These are phyloP conservation scores for Termitomyces sp. DNA, from an alignment of 768 basidiomycete species.

Conservation along the genomic window DNA sequence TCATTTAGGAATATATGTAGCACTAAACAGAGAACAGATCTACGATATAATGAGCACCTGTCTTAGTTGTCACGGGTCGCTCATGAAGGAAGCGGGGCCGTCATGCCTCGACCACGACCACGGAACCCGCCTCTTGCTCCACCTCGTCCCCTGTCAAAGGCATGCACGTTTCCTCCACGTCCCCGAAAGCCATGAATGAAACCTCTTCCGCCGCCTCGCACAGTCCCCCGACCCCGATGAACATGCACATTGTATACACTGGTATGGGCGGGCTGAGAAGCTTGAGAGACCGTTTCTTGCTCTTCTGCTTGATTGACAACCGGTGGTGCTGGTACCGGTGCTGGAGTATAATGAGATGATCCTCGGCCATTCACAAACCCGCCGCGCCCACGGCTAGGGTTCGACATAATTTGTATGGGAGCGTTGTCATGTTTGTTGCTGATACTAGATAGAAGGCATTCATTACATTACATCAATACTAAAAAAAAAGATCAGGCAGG, in stretches of 20 bases:
- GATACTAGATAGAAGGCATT: background rate
- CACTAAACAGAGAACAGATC: background rate
- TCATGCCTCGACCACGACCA: conserved; percentile 30
- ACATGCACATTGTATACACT: conserved; percentile 13
- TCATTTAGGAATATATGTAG: background rate
- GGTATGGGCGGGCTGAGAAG: background rate
- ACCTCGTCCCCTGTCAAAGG: conserved; percentile 28
- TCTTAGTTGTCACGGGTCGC: background rate
- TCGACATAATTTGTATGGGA: conserved; percentile 68
- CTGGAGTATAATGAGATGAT: conserved; percentile 13
- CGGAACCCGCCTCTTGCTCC: conserved; percentile 25
- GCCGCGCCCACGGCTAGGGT: conserved; percentile 54
- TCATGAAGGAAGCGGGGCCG: conserved; percentile 22
- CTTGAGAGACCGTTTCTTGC: conserved; percentile 3
- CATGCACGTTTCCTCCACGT: conserved; percentile 20
- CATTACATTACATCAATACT: background rate
- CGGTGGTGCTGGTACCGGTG: background rate
- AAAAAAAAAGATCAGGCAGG: conserved; percentile 1
- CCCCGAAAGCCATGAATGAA: conserved; percentile 24
- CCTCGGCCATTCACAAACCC: conserved; percentile 30
- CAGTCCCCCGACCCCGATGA: conserved; percentile 19
- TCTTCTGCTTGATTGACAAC: conserved; percentile 6
- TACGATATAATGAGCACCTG: background rate
- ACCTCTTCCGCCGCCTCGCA: conserved; percentile 23
- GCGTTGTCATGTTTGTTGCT: conserved; percentile 16